Base-by-base conservation (phyloP, 192 early-diverging fungal genomes). In the Coemansia sp. region DNA sequence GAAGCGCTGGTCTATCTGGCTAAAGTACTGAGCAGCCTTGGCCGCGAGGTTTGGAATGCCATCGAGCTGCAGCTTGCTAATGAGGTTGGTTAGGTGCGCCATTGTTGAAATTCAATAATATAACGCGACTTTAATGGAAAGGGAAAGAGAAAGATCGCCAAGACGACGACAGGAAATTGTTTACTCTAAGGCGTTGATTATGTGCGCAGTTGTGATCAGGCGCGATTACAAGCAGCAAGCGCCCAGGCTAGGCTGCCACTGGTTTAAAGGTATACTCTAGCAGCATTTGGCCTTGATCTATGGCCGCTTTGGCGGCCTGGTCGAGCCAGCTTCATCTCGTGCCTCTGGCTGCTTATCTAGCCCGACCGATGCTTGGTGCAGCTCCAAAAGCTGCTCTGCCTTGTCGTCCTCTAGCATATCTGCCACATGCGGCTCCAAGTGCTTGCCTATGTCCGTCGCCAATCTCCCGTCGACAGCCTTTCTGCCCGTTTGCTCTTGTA, bases 321-420 rank as follows among this genome's bases (percentile, higher is more conserved):
- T 11, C 36, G 56, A 58, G 8, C 20, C 20, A 36, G 9, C 3
- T 24, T n/a, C 36, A 20, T 32, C 35, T 24, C 22, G 17, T 4
- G 27, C 41, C 40, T 42, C 24, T 25, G 59, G 40, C 37, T 39
- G 51, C 51, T 49, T 27, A 17, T 43, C 63, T 2, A 36, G 53
- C 0, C 59, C 59, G n/a, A 43, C 38, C 1, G 81, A 69, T 7
- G 81, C 76, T 11, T 70, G 56, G 41, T 79, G 81, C 32, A 83
- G 63, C 41, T 79, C 76, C 37, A 83, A 65, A 38, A 83, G 62
- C 63, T 83, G 81, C 60, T 79, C 70, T 2, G 81, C 81, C 64
- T 79, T 83, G 45, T 78, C 81, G 32, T 83, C 81, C 14, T 79
- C 81, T 27, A 83, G 64, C 45, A 39, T 54, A 4, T 79, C 69